Base-by-base conservation (phyloP, 331 rosid genomes). In the Stylosanthes scabra region DNA sequence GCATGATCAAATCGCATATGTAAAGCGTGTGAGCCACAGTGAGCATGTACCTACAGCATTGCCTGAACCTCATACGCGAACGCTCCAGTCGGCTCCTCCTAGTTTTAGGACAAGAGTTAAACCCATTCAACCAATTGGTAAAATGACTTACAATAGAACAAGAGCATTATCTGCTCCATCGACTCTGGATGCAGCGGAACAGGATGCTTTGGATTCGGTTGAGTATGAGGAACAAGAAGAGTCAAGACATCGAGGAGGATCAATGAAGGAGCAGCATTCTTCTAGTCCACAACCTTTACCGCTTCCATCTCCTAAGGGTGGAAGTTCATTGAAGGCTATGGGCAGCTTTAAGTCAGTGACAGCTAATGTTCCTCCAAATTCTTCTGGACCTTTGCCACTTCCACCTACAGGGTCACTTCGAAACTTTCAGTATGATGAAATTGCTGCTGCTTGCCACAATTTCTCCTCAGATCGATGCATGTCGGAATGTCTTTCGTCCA, bases 151-250 rank as follows among this genome's bases (percentile, higher is more conserved):
- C 73, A 84, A 58, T 77, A 88, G 97, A 81, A 40, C 74, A 13
- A 81, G 99, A n/a, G 88, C 99, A 45, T 80, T 89, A 11, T 94
- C 99, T 60, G 99, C 99, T 49, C 97, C 99, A 5, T 91, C 97
- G 2, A 81, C 96, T 56, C 96, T 94, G 54, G 99, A 94, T 81
- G 92, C 83, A 9, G 96, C 99, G n/a, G 99, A 94, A 67, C 95
- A 91, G 79, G 97, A 91, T 55, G 82, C 83, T 46, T 81, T 87
- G 49, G 59, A 83, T 9, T 81, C 91, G 8, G 77, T 74, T 73
- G 99, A 90, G 65, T 90, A 88, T 31, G 93, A 86, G 13, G 99
- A 92, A 45, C 88, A 68, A 52, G 97, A 92, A 56, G 99, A 95
- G 70, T 72, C 83, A 5, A 92, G 71, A 79, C 49, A 80, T 80